phyloP scores from a whole-genome alignment of 1,284 basidiomycete species.

The Coniferiporia sulphurascens region DNA sequence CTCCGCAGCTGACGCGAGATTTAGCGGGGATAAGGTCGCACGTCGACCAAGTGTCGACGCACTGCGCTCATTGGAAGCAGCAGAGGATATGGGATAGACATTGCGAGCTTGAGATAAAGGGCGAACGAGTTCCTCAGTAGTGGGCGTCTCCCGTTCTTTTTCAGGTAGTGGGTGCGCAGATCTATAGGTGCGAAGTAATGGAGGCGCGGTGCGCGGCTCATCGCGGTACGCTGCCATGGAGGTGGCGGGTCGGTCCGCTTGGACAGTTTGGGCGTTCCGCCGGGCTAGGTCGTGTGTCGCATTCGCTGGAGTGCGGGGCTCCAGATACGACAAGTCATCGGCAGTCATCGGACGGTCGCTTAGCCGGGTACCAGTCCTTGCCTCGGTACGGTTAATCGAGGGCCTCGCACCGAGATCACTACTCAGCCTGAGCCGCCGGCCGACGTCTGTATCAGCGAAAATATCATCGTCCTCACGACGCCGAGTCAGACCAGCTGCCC shows the following conservation, averaged over 20 bases:
- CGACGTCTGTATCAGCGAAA: slow-evolving; percentile 27
- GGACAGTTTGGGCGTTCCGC: slow-evolving; percentile 23
- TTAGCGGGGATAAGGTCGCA: slow-evolving; percentile 1
- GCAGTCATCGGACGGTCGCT: slow-evolving; percentile 5
- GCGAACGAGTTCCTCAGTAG: slow-evolving; percentile 1
- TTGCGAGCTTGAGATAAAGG: slow-evolving; percentile 16
- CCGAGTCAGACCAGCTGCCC: slow-evolving; percentile 60
- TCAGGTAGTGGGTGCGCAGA: slow-evolving; percentile 27
- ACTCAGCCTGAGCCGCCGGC: slow-evolving; percentile 9
- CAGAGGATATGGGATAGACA: slow-evolving; percentile 2
- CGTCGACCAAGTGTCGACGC: slow-evolving; percentile 5
- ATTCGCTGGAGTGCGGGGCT: slow-evolving; percentile 26
- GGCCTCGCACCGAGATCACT: slow-evolving; percentile 11
- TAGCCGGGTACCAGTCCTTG: slow-evolving; percentile 5
- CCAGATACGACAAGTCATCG: slow-evolving; percentile 1
- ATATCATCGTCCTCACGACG: slow-evolving; percentile 38
- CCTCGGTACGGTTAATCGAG: not conserved
- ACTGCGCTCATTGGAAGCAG: slow-evolving; percentile 6
- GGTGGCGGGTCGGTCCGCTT: slow-evolving; percentile 38
- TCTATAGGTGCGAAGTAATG: slow-evolving; percentile 31
- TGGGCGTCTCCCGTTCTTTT: slow-evolving; percentile 9
- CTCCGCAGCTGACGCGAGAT: slow-evolving; percentile 6
- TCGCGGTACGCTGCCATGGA: slow-evolving; percentile 45
- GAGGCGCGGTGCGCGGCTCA: slow-evolving; percentile 33
- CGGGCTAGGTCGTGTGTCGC: slow-evolving; percentile 17